These are phyloP conservation scores for Jasminum sambac DNA, from an alignment of 257 asterid species.

Conservation along the genomic window DNA sequence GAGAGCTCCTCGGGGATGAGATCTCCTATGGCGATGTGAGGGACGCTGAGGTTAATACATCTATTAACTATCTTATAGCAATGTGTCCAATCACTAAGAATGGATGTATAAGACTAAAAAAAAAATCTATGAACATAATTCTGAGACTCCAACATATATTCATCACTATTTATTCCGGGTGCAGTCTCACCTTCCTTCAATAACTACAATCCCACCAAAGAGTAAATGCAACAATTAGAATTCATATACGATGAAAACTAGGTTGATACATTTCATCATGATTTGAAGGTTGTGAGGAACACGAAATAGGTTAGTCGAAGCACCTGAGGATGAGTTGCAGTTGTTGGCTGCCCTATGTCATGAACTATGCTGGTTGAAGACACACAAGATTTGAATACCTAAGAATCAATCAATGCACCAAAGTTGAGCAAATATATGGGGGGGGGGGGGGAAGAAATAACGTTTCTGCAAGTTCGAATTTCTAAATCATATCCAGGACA, in stretches of 20 bases:
- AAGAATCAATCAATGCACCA: slow-evolving; percentile 25
- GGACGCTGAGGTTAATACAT: slow-evolving; percentile 89
- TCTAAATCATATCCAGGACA: background rate
- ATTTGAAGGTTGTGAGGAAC: background rate
- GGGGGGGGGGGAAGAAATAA: background rate
- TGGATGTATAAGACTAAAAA: no score
- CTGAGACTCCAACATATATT: no score
- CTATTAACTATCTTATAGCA: no score
- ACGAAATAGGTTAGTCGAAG: slow-evolving; percentile 8
- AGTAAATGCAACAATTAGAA: slow-evolving; percentile 2
- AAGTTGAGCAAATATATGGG: no score
- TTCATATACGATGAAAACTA: background rate
- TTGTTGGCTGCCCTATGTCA: slow-evolving; percentile 72
- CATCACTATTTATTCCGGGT: slow-evolving; percentile 81
- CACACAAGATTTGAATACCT: slow-evolving; percentile 48
- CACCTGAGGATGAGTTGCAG: slow-evolving; percentile 93
- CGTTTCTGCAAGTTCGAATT: background rate
- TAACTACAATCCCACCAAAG: slow-evolving; percentile 48
- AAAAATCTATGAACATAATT: no score
- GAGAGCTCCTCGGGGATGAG: slow-evolving; percentile 91
- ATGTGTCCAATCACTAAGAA: no score
- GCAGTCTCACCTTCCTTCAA: slow-evolving; percentile 84
- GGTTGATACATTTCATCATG: background rate
- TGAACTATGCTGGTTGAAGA: slow-evolving; percentile 43
- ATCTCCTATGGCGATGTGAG: slow-evolving; percentile 98